Percentiles rank a stretch among this genome's conserved stretches.
Evolutionary conservation across 116 monocot genomes (phyloP).

Genomic region (Cymodocea nodosa): DNA sequence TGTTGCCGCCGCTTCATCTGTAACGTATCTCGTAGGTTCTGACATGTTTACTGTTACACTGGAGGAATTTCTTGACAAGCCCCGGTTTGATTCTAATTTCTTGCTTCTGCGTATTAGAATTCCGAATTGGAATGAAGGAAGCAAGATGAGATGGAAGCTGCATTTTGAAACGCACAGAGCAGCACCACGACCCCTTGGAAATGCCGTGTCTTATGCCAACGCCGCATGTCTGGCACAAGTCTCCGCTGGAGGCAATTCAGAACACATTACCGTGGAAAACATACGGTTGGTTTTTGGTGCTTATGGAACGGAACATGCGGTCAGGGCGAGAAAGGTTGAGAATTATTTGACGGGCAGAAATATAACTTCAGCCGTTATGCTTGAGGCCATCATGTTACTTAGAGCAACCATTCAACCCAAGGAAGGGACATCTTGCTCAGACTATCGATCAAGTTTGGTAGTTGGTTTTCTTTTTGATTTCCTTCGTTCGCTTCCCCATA

Average conservation of each 20-base stretch:
- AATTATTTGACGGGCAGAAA: conserved; percentile 43
- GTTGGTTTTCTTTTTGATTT: conserved; percentile 58
- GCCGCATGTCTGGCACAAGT: conserved; percentile 55
- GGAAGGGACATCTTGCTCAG: conserved; percentile 37
- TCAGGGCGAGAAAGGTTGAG: conserved; percentile 59
- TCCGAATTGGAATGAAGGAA: conserved; percentile 29
- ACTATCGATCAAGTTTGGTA: conserved; percentile 52
- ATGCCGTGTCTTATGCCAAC: conserved; percentile 72
- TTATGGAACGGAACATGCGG: conserved; percentile 44
- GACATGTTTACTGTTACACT: conserved; percentile 26
- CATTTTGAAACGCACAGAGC: conserved; percentile 76
- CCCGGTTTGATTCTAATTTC: conserved; percentile 22
- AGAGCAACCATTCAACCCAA: conserved; percentile 28
- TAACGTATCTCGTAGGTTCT: conserved; percentile 28
- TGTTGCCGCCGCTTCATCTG: conserved; percentile 43
- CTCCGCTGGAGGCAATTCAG: conserved; percentile 15
- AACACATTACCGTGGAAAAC: conserved; percentile 18
- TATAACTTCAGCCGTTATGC: conserved; percentile 31
- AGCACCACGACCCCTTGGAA: conserved; percentile 63
- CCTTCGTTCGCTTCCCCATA: conserved; percentile 24
- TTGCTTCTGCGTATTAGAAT: conserved; percentile 56
- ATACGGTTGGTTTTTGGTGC: conserved; percentile 67
- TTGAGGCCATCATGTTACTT: conserved; percentile 46
- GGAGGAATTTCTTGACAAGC: conserved; percentile 49
- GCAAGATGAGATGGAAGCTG: conserved; percentile 6